Conservation (phyloP, 768 basidiomycete genomes). For the Hemileccinum rubropunctum region DNA sequence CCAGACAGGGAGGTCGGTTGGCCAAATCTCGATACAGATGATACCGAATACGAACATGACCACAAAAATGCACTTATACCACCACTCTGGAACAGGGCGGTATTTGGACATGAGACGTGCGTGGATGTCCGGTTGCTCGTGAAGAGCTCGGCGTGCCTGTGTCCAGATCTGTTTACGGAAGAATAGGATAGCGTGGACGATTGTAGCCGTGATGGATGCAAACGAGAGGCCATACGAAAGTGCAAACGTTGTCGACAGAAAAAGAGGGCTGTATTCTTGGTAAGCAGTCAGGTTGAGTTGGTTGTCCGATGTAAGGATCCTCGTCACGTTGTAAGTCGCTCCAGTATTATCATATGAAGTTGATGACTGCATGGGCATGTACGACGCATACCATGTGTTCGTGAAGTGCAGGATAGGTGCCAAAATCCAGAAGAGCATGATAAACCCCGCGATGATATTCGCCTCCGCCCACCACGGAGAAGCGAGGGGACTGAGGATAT, state of each 20-base stretch:
- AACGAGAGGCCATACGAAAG: slow-evolving; percentile 50
- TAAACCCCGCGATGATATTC: slow-evolving; percentile 37
- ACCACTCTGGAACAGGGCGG: slow-evolving; percentile 59
- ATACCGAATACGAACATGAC: slow-evolving; percentile 60
- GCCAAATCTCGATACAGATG: slow-evolving; percentile 60
- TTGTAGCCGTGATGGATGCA: slow-evolving; percentile 39
- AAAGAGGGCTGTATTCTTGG: slow-evolving; percentile 38
- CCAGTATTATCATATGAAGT: slow-evolving; percentile 46
- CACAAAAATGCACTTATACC: slow-evolving; percentile 45
- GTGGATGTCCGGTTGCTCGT: slow-evolving; percentile 60
- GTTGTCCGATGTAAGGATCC: slow-evolving; percentile 33
- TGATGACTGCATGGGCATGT: slow-evolving; percentile 40
- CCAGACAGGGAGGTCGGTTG: slow-evolving; percentile 47
- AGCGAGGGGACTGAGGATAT: slow-evolving; percentile 39
- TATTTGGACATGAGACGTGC: slow-evolving; percentile 57
- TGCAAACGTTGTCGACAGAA: slow-evolving; percentile 49
- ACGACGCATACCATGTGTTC: slow-evolving; percentile 39
- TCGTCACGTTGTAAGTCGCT: slow-evolving; percentile 36
- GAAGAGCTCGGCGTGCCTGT: slow-evolving; percentile 48
- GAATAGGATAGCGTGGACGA: slow-evolving; percentile 45
- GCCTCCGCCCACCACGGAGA: slow-evolving; percentile 38
- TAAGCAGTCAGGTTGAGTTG: slow-evolving; percentile 34
- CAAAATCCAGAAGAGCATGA: slow-evolving; percentile 35
- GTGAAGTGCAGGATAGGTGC: slow-evolving; percentile 30
- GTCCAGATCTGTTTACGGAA: slow-evolving; percentile 57